A percentile compares a stretch with the other conserved stretches of the same genome.
Evolutionary conservation across 805 yeast species (phyloP).

Genomic region (Zygosaccharomyces pseudorouxii): DNA sequence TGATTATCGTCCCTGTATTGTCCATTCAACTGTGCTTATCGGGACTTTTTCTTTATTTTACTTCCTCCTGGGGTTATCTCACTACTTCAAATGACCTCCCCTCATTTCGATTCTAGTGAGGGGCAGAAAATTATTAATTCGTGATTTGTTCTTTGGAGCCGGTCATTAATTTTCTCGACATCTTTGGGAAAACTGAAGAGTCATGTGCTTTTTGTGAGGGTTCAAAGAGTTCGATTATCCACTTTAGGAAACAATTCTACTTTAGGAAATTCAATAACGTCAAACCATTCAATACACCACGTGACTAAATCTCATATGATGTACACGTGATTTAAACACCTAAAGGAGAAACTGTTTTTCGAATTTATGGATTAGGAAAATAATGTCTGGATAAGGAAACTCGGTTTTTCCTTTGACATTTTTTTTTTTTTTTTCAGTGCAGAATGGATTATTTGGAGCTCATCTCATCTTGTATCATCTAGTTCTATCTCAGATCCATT

Average conservation of each 20-base stretch:
- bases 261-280: not conserved
- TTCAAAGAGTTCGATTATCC: not conserved
- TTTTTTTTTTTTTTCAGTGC: not conserved
- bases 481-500: not conserved
- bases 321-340: not conserved
- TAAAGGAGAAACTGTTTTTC: not conserved
- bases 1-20: not conserved
- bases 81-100: conserved; percentile 1
- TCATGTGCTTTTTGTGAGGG: not conserved
- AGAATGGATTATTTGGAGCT: not conserved
- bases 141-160: not conserved
- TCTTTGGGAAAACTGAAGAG: too few species aligned
- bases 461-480: conserved; percentile 9
- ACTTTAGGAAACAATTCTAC: not conserved
- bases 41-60: not conserved
- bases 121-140: conserved; percentile 1
- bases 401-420: not conserved
- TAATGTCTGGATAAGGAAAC: not conserved
- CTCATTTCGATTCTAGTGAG: conserved; percentile 5
- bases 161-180: not conserved
- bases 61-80: not conserved
- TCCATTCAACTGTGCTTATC: not conserved
- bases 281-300: not conserved
- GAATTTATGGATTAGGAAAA: not conserved
- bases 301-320: not conserved